phyloP scores from a whole-genome alignment of 176 grass and related monocot genomes.

The Raddia distichophylla region DNA sequence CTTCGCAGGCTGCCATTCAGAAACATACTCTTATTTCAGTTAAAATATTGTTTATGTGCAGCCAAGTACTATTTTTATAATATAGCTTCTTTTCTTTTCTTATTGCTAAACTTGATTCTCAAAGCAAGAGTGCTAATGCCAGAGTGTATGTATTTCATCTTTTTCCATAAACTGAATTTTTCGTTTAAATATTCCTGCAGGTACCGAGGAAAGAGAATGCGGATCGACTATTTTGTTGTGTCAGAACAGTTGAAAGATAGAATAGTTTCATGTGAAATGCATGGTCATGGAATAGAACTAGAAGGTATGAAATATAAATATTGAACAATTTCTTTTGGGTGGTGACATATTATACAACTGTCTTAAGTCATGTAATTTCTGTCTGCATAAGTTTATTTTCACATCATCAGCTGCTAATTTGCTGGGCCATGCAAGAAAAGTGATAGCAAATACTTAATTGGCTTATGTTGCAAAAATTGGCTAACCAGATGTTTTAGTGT shows the following conservation, averaged over 20 bases:
- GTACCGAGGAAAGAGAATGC: slow-evolving; percentile 94
- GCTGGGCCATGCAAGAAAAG: background rate
- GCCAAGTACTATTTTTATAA: background rate
- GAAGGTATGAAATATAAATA: slow-evolving; percentile 66
- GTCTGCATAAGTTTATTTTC: slow-evolving; percentile 2
- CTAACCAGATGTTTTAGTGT: background rate
- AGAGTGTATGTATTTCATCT: background rate
- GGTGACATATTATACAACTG: background rate
- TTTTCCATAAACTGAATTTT: slow-evolving; percentile 9
- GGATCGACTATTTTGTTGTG: slow-evolving; percentile 90
- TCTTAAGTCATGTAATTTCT: background rate
- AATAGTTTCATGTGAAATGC: slow-evolving; percentile 80
- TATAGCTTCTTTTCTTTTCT: background rate
- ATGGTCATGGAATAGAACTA: slow-evolving; percentile 87
- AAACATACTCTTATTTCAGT: background rate
- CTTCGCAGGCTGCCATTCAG: no score
- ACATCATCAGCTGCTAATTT: slow-evolving; percentile 8
- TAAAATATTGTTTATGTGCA: slow-evolving; percentile 4
- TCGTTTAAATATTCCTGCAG: slow-evolving; percentile 48
- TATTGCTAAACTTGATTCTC: background rate
- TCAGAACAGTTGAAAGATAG: slow-evolving; percentile 68
- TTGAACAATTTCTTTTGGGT: slow-evolving; percentile 6
- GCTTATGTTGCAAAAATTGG: background rate
- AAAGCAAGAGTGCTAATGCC: background rate
- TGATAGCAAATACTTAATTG: background rate